Evolutionary conservation across 2,329 filamentous ascomycete species (phyloP), one percentile per base, ranked within the genome.

Genomic region (Neofusicoccum ribis): DNA sequence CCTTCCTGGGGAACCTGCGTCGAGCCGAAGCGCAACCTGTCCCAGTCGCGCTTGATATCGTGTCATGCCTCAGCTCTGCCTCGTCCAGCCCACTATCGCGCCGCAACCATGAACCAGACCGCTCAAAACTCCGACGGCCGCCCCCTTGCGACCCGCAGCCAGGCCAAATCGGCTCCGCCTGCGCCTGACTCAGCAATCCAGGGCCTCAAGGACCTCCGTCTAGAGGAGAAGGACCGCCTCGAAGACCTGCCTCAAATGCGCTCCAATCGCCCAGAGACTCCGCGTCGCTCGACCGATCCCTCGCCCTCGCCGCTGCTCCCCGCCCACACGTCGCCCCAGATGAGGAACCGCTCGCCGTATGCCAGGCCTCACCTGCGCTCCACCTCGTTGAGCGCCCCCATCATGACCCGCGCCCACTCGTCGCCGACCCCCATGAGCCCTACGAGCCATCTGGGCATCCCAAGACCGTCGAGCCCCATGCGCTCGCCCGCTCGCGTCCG

Each of bases 341-440:
- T 76, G 60, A 77, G 80, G 62, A 83, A 81, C 70, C 76, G 79
- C 34, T 81, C 80, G n/a, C 80, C 81, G 39, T 83, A 82, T 69
- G 76, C 78, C 36, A 76, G 80, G 64, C 73, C 72, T 39, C 81
- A 83, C 71, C 71, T 82, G 23, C 80, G 81, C 65, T 81, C 80
- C 5, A 76, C 79, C 23, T 82, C 80, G 64, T 76, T 78, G 63
- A 73, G 68, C 54, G 80, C 81, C 54, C 81, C 82, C 9, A 73
- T 76, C 31, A 83, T 83, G 80, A 79, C 77, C 49, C 73, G 82
- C 65, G 80, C 82, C 41, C 79, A 82, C 71, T 83, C 80, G 17
- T 74, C 81, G 64, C 80, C 81, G 1, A 77, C 79, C 27, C 76
- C 79, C 39, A 76, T 79, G 68, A 73, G 73, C 49, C 70, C 70